Evolutionary conservation across 208 protist species (phyloP).

Genomic region (Leishmania aethiopica): DNA sequence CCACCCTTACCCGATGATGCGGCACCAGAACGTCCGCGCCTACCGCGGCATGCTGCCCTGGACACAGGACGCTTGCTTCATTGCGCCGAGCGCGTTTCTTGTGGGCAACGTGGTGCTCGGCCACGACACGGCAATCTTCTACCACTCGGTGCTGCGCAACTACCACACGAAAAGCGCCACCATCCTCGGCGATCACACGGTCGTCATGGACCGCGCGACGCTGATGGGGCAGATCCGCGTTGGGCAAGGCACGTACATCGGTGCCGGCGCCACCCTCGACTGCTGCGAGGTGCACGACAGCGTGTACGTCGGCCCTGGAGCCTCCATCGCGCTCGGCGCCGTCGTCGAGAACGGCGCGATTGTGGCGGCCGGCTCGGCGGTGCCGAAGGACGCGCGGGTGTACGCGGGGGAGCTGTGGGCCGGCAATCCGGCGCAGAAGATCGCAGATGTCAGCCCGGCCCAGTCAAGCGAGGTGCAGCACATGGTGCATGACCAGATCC

Average conservation of each 20-base stretch:
- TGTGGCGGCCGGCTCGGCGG: constrained; percentile 79
- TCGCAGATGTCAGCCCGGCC: constrained; percentile 76
- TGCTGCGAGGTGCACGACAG: constrained; percentile 85
- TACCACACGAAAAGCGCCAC: constrained; percentile 75
- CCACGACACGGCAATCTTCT: constrained; percentile 84
- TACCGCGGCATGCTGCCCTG: constrained; percentile 88
- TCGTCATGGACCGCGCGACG: constrained; percentile 85
- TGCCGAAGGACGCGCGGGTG: constrained; percentile 85
- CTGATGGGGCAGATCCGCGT: constrained; percentile 83
- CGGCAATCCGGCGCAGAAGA: constrained; percentile 86
- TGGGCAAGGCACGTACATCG: constrained; percentile 67
- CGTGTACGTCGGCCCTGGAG: constrained; percentile 84
- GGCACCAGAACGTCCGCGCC: constrained; percentile 85
- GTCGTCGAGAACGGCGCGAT: constrained; percentile 88
- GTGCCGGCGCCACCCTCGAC: constrained; percentile 74
- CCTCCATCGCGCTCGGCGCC: constrained; percentile 77
- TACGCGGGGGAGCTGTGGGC: constrained; percentile 92
- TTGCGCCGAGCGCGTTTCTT: constrained; percentile 88
- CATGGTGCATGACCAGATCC: constrained; percentile 72
- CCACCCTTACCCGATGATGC: constrained; percentile 82
- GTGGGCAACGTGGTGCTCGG: constrained; percentile 86
- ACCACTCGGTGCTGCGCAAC: constrained; percentile 88
- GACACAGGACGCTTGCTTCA: constrained; percentile 84
- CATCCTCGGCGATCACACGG: constrained; percentile 73
- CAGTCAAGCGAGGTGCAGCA: constrained; percentile 69